Evolutionary conservation across 257 asterid genomes (phyloP).

Genomic region (Fraxinus quadrangulata): DNA sequence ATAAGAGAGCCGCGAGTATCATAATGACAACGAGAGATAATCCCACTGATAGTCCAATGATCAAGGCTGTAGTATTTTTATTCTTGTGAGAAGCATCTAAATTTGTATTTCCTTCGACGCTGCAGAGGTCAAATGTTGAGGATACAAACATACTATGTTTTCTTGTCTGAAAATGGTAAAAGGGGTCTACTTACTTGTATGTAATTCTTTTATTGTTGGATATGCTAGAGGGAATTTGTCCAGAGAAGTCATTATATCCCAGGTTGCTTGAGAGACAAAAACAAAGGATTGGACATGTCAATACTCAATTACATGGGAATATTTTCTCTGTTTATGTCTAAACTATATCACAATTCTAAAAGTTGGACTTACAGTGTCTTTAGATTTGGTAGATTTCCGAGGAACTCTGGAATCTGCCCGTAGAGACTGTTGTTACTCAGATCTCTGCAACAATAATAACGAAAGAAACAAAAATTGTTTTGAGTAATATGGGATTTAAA

Average conservation of each 20-base stretch:
- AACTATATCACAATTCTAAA: not conserved
- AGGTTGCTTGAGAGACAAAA: constrained; percentile 15
- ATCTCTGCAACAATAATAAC: constrained; percentile 21
- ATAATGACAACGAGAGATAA: constrained; percentile 8
- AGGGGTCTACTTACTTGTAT: constrained; percentile 19
- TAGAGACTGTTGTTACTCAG: constrained; percentile 24
- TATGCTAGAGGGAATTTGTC: constrained; percentile 22
- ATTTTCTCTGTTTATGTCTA: not conserved
- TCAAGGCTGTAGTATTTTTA: constrained; percentile 18
- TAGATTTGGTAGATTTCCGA: constrained; percentile 26
- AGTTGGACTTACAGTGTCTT: constrained; percentile 23
- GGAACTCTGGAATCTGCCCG: constrained; percentile 28
- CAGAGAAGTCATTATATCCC: constrained; percentile 24
- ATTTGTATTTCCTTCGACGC: constrained; percentile 21
- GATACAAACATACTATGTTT: not conserved
- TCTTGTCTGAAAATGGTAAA: constrained; percentile 6
- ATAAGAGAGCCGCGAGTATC: not conserved
- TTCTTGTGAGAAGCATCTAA: constrained; percentile 12
- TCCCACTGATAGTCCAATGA: constrained; percentile 29
- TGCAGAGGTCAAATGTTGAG: not conserved
- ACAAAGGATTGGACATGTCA: not conserved
- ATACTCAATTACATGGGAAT: not conserved
- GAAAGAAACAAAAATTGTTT: not conserved
- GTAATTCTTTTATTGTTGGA: constrained; percentile 18
- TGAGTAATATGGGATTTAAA: not conserved